These are phyloP conservation scores for Vicia villosa DNA, from an alignment of 306 rosid species.

Conservation along the genomic window DNA sequence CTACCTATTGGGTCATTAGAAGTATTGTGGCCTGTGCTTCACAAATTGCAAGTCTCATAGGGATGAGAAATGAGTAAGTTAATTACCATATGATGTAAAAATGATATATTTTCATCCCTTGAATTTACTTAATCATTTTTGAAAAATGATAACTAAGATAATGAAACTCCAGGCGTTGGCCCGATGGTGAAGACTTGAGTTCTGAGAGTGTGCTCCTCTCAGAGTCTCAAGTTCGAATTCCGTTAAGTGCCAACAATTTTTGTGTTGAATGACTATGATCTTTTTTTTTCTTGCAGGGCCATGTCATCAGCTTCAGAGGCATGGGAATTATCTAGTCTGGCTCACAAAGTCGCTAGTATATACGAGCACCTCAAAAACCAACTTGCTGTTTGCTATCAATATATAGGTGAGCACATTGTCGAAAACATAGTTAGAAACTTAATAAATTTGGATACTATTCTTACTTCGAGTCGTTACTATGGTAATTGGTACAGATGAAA, in stretches of 20 bases:
- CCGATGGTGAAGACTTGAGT: too few species aligned
- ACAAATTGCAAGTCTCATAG: slow-evolving; percentile 58
- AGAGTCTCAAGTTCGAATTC: too few species aligned
- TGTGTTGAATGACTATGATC: neutral
- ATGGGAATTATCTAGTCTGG: slow-evolving; percentile 78
- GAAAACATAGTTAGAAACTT: neutral
- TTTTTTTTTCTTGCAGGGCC: slow-evolving; percentile 47
- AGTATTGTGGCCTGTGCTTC: slow-evolving; percentile 73
- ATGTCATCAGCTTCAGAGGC: slow-evolving; percentile 59
- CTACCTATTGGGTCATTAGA: slow-evolving; percentile 76
- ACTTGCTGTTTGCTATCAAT: slow-evolving; percentile 51
- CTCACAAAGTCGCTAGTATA: slow-evolving; percentile 70
- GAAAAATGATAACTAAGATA: neutral
- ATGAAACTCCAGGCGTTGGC: too few species aligned
- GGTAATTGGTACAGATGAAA: slow-evolving; percentile 66
- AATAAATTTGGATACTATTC: neutral
- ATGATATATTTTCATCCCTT: neutral
- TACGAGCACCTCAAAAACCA: slow-evolving; percentile 64
- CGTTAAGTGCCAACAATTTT: too few species aligned
- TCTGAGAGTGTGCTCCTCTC: too few species aligned
- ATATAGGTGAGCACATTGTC: slow-evolving; percentile 54
- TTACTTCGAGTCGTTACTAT: neutral
- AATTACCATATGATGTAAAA: neutral
- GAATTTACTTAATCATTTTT: neutral
- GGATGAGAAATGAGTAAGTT: slow-evolving; percentile 72